A percentile compares a stretch with the other conserved stretches of the same genome.
phyloP scores from a whole-genome alignment of 164 flowering plant species.

The Euptelea pleiosperma region DNA sequence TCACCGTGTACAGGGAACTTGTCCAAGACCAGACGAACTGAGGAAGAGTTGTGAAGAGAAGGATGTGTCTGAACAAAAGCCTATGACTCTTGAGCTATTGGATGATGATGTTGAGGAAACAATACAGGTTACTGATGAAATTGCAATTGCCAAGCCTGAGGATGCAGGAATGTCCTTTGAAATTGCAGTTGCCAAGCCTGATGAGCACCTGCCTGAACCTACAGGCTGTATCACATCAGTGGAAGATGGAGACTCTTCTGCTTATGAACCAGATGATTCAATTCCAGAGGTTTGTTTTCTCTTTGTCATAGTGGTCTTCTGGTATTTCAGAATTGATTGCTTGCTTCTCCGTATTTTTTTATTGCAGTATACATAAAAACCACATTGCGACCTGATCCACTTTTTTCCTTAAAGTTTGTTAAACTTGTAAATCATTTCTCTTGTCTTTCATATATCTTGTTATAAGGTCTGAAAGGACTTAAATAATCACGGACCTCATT shows the following conservation, averaged over 20 bases:
- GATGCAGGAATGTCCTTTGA: constrained; percentile 8
- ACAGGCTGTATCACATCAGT: constrained; percentile 11
- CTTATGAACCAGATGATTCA: constrained; percentile 15
- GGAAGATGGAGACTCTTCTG: constrained; percentile 10
- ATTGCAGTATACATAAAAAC: not conserved
- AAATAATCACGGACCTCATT: no score
- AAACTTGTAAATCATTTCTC: no score
- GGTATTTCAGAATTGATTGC: not conserved
- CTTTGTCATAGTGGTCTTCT: not conserved
- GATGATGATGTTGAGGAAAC: constrained; percentile 10
- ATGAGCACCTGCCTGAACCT: constrained; percentile 12
- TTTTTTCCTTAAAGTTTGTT: no score
- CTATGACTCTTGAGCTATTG: constrained; percentile 9
- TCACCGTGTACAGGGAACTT: constrained; percentile 18
- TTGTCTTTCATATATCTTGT: no score
- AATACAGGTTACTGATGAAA: constrained; percentile 17
- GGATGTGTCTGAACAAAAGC: constrained; percentile 18
- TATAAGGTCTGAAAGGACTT: no score
- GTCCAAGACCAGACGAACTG: constrained; percentile 17
- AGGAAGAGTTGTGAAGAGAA: constrained; percentile 17
- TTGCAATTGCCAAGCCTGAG: constrained; percentile 11
- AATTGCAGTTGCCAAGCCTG: no score
- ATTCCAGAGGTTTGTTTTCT: constrained; percentile 34
- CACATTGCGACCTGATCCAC: no score
- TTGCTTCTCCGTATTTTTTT: constrained; percentile 1